Conservation (phyloP, 768 basidiomycete species). For the Tricholoma sp. region DNA sequence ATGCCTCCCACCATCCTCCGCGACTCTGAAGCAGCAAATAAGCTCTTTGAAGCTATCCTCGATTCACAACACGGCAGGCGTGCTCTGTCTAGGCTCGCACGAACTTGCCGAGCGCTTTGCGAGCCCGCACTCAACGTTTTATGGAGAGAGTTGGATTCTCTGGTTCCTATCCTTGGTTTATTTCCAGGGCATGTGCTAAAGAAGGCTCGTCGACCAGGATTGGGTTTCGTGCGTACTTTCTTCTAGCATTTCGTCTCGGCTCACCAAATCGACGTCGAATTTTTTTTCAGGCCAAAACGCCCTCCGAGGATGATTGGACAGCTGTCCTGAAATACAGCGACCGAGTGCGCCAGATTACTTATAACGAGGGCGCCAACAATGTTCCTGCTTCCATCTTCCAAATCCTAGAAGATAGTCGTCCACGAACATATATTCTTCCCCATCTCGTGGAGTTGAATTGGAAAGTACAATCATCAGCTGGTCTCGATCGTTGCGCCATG, state of each 20-base stretch:
- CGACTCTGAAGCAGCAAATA: conserved; percentile 54
- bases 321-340: conserved; percentile 60
- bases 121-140: conserved; percentile 68
- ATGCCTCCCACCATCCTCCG: conserved; percentile 53
- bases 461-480: conserved; percentile 63
- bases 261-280: background rate
- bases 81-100: conserved; percentile 62
- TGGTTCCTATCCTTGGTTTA: conserved; percentile 64
- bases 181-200: conserved; percentile 67
- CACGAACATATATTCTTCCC: conserved; percentile 61
- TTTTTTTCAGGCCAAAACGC: conserved; percentile 44
- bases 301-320: conserved; percentile 67
- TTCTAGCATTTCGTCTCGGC: background rate
- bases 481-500: conserved; percentile 56
- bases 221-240: conserved; percentile 60
- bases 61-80: conserved; percentile 61
- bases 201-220: conserved; percentile 64
- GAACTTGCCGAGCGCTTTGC: conserved; percentile 69
- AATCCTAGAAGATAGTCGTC: conserved; percentile 59
- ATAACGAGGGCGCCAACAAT: conserved; percentile 62
- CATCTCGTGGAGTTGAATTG: conserved; percentile 64
- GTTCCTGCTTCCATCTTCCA: conserved; percentile 63
- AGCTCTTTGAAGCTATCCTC: conserved; percentile 42
- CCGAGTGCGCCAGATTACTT: conserved; percentile 62
- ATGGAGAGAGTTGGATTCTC: conserved; percentile 76